Percentiles rank a stretch among this genome's conserved stretches.
These are phyloP conservation scores for Beauveria varroae DNA, from an alignment of 2,329 filamentous ascomycete species.

Conservation along the genomic window DNA sequence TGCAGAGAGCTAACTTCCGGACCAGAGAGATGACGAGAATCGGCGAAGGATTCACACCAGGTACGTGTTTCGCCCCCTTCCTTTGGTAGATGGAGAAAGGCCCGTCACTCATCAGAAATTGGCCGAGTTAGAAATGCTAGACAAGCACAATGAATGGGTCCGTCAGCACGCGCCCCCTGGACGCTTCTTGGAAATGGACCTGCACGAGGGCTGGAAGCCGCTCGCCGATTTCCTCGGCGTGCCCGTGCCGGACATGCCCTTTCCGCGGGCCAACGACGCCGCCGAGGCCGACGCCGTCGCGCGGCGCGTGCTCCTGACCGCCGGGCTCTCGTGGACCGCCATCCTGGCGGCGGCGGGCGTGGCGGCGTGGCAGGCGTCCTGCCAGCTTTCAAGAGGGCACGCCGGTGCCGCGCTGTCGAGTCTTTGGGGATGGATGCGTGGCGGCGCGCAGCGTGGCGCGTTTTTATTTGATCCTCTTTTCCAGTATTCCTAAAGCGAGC, in stretches of 20 bases:
- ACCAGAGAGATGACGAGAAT: not conserved
- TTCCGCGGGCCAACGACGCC: conserved; percentile 21
- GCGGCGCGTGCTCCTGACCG: not conserved
- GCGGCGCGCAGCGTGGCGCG: too few species aligned
- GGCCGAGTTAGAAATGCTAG: conserved; percentile 12
- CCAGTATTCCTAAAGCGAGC: too few species aligned
- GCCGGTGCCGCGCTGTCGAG: not conserved
- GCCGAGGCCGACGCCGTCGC: conserved; percentile 11
- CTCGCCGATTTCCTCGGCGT: conserved; percentile 20
- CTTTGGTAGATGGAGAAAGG: not conserved
- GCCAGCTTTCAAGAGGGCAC: not conserved
- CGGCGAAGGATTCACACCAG: not conserved
- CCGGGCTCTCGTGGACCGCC: not conserved
- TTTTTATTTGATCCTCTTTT: too few species aligned
- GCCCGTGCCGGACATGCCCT: conserved; percentile 20
- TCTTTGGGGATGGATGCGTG: too few species aligned
- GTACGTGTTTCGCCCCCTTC: not conserved
- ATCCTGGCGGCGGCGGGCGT: not conserved
- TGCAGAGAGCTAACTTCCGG: too few species aligned
- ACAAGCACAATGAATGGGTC: conserved; percentile 15
- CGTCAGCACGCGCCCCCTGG: conserved; percentile 12
- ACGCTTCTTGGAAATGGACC: conserved; percentile 16
- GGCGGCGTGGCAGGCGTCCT: not conserved
- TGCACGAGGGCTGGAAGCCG: conserved; percentile 21
- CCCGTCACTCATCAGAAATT: too few species aligned